Conservation (phyloP, 2,329 filamentous ascomycete species). For the Akanthomyces uredinophilus region DNA sequence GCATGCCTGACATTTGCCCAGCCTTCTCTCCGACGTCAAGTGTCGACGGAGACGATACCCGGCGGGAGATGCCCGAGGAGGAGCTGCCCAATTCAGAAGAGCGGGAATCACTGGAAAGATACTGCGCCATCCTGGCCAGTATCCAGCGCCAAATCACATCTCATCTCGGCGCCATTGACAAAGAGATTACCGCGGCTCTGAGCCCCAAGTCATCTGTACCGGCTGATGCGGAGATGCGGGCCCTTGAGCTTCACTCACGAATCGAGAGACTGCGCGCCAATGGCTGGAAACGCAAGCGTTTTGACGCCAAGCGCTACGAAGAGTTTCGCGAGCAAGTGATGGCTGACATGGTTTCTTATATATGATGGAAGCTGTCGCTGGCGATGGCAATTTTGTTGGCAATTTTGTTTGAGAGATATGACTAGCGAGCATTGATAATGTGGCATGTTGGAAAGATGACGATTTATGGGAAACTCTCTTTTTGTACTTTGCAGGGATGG, state of each 20-base stretch:
- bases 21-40: constrained; percentile 5
- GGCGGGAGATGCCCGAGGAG: neutral
- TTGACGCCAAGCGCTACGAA: constrained; percentile 49
- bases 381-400: neutral
- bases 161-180: constrained; percentile 44
- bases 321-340: constrained; percentile 46
- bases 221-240: constrained; percentile 31
- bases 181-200: constrained; percentile 29
- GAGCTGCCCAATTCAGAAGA: constrained; percentile 30
- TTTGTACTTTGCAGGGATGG: neutral
- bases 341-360: constrained; percentile 38
- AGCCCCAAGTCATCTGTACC: constrained; percentile 19
- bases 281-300: constrained; percentile 53
- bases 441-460: neutral
- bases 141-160: constrained; percentile 45
- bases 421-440: neutral
- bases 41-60: constrained; percentile 1
- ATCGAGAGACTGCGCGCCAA: constrained; percentile 50
- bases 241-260: constrained; percentile 41
- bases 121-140: constrained; percentile 42
- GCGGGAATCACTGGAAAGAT: constrained; percentile 42
- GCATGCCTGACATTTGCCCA: constrained; percentile 6
- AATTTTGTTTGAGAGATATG: neutral
- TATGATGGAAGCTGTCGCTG: neutral
- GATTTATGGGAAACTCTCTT: neutral